phyloP scores from a whole-genome alignment of 179 eudicot species.

The Spinacia oleracea region DNA sequence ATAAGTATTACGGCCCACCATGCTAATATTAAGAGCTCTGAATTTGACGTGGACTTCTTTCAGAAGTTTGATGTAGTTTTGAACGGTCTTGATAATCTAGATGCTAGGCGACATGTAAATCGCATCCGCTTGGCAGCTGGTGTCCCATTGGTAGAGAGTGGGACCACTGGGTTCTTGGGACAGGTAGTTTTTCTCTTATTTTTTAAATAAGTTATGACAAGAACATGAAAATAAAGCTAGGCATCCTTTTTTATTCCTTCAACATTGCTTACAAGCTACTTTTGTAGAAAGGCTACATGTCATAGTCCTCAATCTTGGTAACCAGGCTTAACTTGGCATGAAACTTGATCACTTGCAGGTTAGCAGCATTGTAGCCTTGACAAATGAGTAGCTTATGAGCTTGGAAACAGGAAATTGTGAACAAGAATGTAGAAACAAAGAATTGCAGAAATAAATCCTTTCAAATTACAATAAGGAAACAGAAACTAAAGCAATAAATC shows the following conservation, averaged over 20 bases:
- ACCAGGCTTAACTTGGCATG: neutral
- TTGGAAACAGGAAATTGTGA: neutral
- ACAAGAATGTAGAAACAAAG: neutral
- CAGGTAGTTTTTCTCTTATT: constrained; percentile 53
- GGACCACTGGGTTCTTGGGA: constrained; percentile 95
- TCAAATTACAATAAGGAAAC: neutral
- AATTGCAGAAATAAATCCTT: neutral
- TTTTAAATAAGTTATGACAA: neutral
- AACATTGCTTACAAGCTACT: neutral
- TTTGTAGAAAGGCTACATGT: neutral
- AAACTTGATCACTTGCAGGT: neutral
- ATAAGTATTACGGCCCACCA: constrained; percentile 84
- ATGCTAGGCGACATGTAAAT: constrained; percentile 95
- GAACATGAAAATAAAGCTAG: constrained; percentile 1
- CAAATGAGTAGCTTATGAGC: neutral
- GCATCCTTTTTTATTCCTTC: neutral
- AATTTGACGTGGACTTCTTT: constrained; percentile 88
- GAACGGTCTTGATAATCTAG: constrained; percentile 96
- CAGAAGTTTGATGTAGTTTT: constrained; percentile 84
- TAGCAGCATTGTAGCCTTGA: neutral
- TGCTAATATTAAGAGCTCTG: constrained; percentile 86
- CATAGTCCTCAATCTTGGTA: neutral
- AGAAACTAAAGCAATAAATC: too few species aligned
- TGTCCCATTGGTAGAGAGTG: constrained; percentile 90
- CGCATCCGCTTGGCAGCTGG: constrained; percentile 95